A percentile compares a stretch with the other conserved stretches of the same genome.
Evolutionary conservation across 75 land plant genomes (phyloP).

Genomic region (Isoetes taiwanensis): DNA sequence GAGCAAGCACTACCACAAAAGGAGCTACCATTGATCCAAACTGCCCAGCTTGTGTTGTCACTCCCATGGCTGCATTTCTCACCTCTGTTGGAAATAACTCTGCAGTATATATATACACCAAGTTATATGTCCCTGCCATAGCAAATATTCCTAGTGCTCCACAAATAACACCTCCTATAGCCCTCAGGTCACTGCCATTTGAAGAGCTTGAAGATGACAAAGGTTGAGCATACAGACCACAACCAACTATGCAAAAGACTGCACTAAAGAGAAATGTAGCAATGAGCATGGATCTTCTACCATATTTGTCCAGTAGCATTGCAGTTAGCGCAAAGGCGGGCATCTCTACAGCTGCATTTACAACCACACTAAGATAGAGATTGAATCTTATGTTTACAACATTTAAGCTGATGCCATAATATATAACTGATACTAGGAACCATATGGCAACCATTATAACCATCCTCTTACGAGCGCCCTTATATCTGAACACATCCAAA

Average conservation of each 20-base stretch:
- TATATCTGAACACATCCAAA: slow-evolving; percentile 34
- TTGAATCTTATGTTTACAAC: slow-evolving; percentile 73
- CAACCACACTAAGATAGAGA: slow-evolving; percentile 50
- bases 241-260: slow-evolving; percentile 38
- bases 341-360: slow-evolving; percentile 60
- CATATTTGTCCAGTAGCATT: slow-evolving; percentile 32
- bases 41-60: slow-evolving; percentile 51
- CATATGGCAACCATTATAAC: slow-evolving; percentile 46
- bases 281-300: slow-evolving; percentile 41
- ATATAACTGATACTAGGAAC: slow-evolving; percentile 40
- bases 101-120: slow-evolving; percentile 65
- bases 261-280: slow-evolving; percentile 58
- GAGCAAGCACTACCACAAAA: slow-evolving; percentile 55
- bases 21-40: slow-evolving; percentile 77
- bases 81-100: slow-evolving; percentile 94
- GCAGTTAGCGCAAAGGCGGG: slow-evolving; percentile 73
- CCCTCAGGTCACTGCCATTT: not conserved
- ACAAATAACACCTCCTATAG: slow-evolving; percentile 11
- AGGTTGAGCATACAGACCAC: slow-evolving; percentile 7
- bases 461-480: slow-evolving; percentile 34
- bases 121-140: slow-evolving; percentile 78
- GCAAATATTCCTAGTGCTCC: slow-evolving; percentile 75
- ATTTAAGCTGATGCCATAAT: slow-evolving; percentile 81
- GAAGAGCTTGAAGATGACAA: not conserved
- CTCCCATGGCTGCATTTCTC: slow-evolving; percentile 76